These are phyloP conservation scores for Hypholoma fasciculare DNA, from an alignment of 768 basidiomycete species.

Conservation along the genomic window DNA sequence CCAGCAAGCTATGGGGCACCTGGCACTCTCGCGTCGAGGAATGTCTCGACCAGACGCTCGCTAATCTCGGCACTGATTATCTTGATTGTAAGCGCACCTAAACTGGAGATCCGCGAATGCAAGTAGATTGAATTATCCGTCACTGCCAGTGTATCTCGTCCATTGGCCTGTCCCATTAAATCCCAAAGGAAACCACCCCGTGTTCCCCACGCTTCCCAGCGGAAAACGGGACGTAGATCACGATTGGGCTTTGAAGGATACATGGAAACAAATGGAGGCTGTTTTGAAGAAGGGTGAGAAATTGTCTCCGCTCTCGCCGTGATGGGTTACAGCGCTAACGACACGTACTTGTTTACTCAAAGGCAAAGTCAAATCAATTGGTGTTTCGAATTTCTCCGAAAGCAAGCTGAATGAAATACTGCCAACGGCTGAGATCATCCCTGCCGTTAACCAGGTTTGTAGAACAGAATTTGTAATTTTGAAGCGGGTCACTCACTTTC, in stretches of 20 bases:
- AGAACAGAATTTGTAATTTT: background rate
- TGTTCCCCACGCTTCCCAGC: slow-evolving; percentile 58
- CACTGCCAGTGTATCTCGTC: slow-evolving; percentile 55
- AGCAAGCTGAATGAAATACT: slow-evolving; percentile 69
- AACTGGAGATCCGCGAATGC: slow-evolving; percentile 14
- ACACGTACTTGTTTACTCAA: slow-evolving; percentile 7
- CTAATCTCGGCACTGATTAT: slow-evolving; percentile 81
- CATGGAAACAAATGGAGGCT: slow-evolving; percentile 86
- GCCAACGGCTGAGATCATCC: slow-evolving; percentile 62
- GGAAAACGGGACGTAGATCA: slow-evolving; percentile 69
- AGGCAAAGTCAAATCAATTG: slow-evolving; percentile 71
- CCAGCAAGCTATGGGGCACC: slow-evolving; percentile 70
- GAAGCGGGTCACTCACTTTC: slow-evolving; percentile 3
- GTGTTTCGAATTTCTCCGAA: slow-evolving; percentile 77
- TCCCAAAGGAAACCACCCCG: slow-evolving; percentile 62
- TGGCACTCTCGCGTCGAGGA: slow-evolving; percentile 74
- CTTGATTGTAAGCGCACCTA: slow-evolving; percentile 62
- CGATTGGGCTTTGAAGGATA: slow-evolving; percentile 66
- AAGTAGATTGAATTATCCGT: slow-evolving; percentile 3
- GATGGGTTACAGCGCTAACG: slow-evolving; percentile 1
- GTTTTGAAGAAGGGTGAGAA: slow-evolving; percentile 58
- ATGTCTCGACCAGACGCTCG: slow-evolving; percentile 72
- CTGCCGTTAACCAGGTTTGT: slow-evolving; percentile 72
- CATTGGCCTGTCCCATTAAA: slow-evolving; percentile 85
- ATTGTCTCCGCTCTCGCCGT: slow-evolving; percentile 1